These are phyloP conservation scores for Lentinula edodes DNA, from an alignment of 768 basidiomycete genomes.

Conservation along the genomic window DNA sequence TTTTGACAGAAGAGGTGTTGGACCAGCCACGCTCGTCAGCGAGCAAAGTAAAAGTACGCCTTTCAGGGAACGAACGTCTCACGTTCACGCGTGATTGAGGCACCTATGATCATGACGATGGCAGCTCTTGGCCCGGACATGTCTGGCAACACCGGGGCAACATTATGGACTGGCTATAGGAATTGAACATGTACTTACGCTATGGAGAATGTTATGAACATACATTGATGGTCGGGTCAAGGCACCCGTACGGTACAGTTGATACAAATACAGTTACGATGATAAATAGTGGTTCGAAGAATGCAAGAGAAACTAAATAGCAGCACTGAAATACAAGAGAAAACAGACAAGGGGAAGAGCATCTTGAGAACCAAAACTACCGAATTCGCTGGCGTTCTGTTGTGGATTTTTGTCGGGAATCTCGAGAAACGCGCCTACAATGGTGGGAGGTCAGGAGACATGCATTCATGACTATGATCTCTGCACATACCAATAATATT, in stretches of 20 bases:
- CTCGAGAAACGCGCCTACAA: conserved; percentile 74
- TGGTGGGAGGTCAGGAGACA: conserved; percentile 3
- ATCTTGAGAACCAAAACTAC: not conserved
- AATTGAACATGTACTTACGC: no score
- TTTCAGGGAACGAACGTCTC: not conserved
- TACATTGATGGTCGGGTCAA: not conserved
- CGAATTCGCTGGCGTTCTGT: conserved; percentile 23
- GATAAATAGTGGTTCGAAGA: not conserved
- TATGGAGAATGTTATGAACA: no score
- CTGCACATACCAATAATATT: conserved; percentile 78
- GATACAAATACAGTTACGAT: not conserved
- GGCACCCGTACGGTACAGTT: not conserved
- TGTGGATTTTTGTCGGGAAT: conserved; percentile 39
- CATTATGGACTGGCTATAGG: no score
- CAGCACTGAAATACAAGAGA: not conserved
- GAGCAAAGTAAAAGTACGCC: not conserved
- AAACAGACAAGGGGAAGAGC: not conserved
- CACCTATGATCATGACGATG: not conserved
- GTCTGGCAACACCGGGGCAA: no score
- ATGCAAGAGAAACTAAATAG: not conserved
- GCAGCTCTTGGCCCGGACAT: not conserved
- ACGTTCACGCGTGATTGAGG: not conserved
- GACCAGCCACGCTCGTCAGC: not conserved
- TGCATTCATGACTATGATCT: not conserved
- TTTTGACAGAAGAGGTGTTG: not conserved